phyloP scores from a whole-genome alignment of 352 stramenopile genomes.

The Elongisporangium senticosum region DNA sequence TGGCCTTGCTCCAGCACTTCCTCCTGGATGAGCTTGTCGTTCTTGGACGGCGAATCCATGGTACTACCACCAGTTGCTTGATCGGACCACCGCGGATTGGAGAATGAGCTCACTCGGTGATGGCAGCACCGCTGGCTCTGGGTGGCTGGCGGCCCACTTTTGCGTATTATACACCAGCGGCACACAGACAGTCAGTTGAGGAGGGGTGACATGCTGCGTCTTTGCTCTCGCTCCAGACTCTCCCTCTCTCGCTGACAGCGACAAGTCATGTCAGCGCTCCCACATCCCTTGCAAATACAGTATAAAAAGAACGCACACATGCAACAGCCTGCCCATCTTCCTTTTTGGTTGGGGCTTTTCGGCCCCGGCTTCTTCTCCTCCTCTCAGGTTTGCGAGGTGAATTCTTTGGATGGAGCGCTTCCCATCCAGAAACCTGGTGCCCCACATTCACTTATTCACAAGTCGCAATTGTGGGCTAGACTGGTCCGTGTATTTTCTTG shows the following conservation, averaged over 20 bases:
- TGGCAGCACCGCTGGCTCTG: neutral
- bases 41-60: slow-evolving; percentile 17
- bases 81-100: slow-evolving; percentile 1
- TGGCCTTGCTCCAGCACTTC: slow-evolving; percentile 7
- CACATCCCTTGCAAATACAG: neutral
- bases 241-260: neutral
- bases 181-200: neutral
- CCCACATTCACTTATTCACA: neutral
- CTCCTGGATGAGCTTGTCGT: slow-evolving; percentile 17
- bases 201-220: neutral
- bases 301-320: neutral
- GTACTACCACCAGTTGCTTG: neutral
- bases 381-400: neutral
- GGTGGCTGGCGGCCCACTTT: neutral
- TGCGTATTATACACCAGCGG: neutral
- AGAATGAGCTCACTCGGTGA: slow-evolving; percentile 7
- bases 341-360: neutral
- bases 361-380: neutral
- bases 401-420: neutral
- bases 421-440: neutral
- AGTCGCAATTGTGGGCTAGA: neutral
- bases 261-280: neutral
- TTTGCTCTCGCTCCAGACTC: no score
- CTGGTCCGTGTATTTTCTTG: neutral
- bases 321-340: neutral